Conservation (phyloP, 169 alveolate species). For the Eimeria maxima region DNA sequence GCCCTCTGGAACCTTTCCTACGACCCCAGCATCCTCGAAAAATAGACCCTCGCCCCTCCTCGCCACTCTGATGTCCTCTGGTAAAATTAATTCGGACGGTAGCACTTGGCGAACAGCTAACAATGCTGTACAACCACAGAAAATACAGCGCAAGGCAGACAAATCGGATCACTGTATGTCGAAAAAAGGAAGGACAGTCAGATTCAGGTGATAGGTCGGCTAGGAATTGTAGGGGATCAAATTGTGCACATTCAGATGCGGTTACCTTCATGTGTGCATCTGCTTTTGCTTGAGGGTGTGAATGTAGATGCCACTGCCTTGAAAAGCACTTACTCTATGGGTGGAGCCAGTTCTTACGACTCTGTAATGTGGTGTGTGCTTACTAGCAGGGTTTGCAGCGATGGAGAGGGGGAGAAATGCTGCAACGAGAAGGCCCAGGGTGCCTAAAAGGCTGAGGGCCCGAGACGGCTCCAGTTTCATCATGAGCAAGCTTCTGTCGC, state of each 20-base stretch:
- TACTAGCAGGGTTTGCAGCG: conserved; percentile 2
- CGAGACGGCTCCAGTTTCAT: neutral
- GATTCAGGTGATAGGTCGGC: neutral
- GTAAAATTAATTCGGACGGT: neutral
- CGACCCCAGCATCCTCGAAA: conserved; percentile 35
- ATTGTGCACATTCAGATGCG: no score
- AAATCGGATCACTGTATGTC: neutral
- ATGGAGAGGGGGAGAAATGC: conserved; percentile 2
- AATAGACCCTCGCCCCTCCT: neutral
- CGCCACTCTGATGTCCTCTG: conserved; percentile 36
- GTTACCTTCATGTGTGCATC: neutral
- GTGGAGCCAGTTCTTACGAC: neutral
- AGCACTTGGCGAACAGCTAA: conserved; percentile 67
- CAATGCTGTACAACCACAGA: neutral
- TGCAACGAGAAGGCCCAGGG: neutral
- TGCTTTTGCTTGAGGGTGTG: neutral
- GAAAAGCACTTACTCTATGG: neutral
- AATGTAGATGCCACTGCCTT: neutral
- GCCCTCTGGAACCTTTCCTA: conserved; percentile 51
- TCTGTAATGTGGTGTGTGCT: neutral
- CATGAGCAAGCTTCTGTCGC: conserved; percentile 1
- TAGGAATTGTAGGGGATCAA: neutral
- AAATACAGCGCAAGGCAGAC: neutral
- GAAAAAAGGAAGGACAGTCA: neutral
- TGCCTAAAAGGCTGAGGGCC: neutral